Conservation (phyloP, 1,284 basidiomycete species). For the Phellopilus nigrolimitatus region DNA sequence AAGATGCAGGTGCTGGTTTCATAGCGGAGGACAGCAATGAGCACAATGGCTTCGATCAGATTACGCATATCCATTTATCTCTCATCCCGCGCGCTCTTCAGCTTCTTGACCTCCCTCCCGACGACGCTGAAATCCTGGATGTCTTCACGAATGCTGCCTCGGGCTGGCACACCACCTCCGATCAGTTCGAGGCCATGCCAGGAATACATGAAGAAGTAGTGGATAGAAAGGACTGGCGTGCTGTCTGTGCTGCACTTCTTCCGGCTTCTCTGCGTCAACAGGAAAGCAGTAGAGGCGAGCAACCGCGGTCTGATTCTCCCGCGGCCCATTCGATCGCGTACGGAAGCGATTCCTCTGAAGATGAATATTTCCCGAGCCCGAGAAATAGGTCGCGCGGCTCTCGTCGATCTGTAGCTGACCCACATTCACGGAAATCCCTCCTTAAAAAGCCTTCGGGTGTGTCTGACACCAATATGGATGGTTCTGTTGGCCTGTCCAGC, state of each 20-base stretch:
- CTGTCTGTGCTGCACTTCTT: slow-evolving; percentile 66
- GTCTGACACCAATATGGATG: neutral
- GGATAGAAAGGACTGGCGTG: slow-evolving; percentile 62
- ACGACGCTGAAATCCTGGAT: slow-evolving; percentile 61
- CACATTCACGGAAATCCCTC: neutral
- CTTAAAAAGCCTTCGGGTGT: neutral
- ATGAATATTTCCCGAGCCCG: slow-evolving; percentile 23
- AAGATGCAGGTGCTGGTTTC: slow-evolving; percentile 2
- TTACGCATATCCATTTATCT: slow-evolving; percentile 43
- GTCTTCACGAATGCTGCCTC: slow-evolving; percentile 69
- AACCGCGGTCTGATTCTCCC: slow-evolving; percentile 22
- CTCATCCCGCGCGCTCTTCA: slow-evolving; percentile 60
- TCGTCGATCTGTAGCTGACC: neutral
- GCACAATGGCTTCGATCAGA: neutral
- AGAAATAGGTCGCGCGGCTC: neutral
- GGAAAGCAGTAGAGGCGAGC: slow-evolving; percentile 27
- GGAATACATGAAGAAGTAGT: slow-evolving; percentile 31
- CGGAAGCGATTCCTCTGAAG: slow-evolving; percentile 20
- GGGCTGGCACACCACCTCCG: slow-evolving; percentile 45
- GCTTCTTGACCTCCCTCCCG: slow-evolving; percentile 55
- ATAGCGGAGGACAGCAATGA: neutral
- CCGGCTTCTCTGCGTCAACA: slow-evolving; percentile 31
- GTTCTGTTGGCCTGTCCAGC: slow-evolving; percentile 17
- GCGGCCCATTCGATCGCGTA: slow-evolving; percentile 16
- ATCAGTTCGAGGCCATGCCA: slow-evolving; percentile 22